Evolutionary conservation across 371 early-diverging fungal species (phyloP).

Genomic region (Apophysomyces sp.): DNA sequence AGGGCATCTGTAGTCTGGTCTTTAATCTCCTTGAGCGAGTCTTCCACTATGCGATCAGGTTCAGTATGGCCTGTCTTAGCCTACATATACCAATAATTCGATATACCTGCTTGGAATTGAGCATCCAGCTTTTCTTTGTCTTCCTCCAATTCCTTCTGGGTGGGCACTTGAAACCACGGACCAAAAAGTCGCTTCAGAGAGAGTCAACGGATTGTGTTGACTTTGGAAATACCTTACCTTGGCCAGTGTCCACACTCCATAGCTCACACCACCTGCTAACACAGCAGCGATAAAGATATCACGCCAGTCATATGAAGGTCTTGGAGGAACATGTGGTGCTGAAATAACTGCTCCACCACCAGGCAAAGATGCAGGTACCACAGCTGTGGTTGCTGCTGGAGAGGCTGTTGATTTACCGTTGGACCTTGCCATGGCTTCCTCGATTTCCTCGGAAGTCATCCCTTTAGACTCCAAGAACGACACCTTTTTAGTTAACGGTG

Average conservation of each 20-base stretch:
- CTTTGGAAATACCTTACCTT: constrained; percentile 52
- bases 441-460: constrained; percentile 88
- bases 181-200: constrained; percentile 60
- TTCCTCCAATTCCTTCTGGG: constrained; percentile 63
- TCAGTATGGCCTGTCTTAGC: not conserved
- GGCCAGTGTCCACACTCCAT: constrained; percentile 77
- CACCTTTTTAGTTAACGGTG: constrained; percentile 86
- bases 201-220: not conserved
- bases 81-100: not conserved
- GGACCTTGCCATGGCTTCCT: constrained; percentile 80
- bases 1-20: constrained; percentile 73
- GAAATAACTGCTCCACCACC: constrained; percentile 28
- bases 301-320: constrained; percentile 83
- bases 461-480: constrained; percentile 96
- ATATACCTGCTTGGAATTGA: constrained; percentile 61
- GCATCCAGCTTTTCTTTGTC: constrained; percentile 75
- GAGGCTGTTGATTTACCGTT: constrained; percentile 35
- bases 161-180: constrained; percentile 70
- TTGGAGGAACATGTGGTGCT: constrained; percentile 64
- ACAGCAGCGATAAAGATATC: constrained; percentile 91
- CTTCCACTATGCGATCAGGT: constrained; percentile 30
- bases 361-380: constrained; percentile 16
- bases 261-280: constrained; percentile 84
- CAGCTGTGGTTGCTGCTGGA: constrained; percentile 23
- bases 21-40: constrained; percentile 56